Evolutionary conservation across 257 asterid species (phyloP).

Genomic region (Solanum dulcamara): DNA sequence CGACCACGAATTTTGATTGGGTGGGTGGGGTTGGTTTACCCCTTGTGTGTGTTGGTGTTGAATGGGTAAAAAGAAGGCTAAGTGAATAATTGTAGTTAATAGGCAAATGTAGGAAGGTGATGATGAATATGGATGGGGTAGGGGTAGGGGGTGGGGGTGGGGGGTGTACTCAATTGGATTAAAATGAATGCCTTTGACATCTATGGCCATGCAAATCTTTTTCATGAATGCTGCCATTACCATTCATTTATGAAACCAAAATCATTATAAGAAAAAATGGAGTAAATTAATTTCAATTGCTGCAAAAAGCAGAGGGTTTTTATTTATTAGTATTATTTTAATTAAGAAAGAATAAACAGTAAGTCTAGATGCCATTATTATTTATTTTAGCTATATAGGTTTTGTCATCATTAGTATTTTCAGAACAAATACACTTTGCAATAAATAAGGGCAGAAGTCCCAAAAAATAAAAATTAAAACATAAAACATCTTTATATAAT

Average conservation of each 20-base stretch:
- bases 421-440: conserved; percentile 6
- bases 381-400: conserved; percentile 7
- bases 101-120: conserved; percentile 6
- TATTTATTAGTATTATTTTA: neutral
- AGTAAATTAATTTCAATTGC: conserved; percentile 26
- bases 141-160: no score
- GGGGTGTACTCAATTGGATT: conserved; percentile 9
- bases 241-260: conserved; percentile 40
- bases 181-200: conserved; percentile 25
- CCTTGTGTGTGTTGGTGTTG: neutral
- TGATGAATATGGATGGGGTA: neutral
- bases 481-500: neutral
- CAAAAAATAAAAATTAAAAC: neutral
- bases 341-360: conserved; percentile 12
- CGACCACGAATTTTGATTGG: neutral
- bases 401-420: conserved; percentile 53
- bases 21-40: neutral
- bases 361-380: conserved; percentile 30
- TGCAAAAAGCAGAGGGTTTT: conserved; percentile 15
- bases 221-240: conserved; percentile 22
- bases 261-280: conserved; percentile 24
- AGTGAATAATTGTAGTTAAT: conserved; percentile 45
- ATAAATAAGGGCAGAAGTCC: neutral
- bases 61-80: conserved; percentile 4
- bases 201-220: conserved; percentile 40